phyloP scores from a whole-genome alignment of 768 basidiomycete genomes.

The Xanthoconium purpureum region DNA sequence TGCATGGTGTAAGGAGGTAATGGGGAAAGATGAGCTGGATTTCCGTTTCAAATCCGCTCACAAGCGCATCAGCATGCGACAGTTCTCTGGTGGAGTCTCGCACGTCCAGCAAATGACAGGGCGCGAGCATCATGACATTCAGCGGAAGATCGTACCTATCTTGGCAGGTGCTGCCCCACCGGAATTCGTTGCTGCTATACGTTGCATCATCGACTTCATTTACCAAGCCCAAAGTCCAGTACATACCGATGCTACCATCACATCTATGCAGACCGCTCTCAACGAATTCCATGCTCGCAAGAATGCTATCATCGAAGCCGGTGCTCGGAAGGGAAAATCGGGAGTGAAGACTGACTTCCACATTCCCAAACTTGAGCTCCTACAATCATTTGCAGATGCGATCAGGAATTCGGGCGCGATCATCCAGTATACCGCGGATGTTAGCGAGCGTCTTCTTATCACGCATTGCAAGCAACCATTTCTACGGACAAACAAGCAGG shows the following conservation, averaged over 20 bases:
- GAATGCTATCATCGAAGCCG: background rate
- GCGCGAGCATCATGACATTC: constrained; percentile 36
- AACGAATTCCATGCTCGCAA: background rate
- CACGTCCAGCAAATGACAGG: constrained; percentile 43
- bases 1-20: too few relatives aligned
- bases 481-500: background rate
- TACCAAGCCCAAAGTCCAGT: constrained; percentile 21
- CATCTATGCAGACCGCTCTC: background rate
- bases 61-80: too few relatives aligned
- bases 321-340: too few relatives aligned
- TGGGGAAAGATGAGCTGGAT: too few relatives aligned
- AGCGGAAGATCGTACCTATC: constrained; percentile 31
- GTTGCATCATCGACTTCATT: constrained; percentile 24
- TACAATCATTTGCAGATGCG: background rate
- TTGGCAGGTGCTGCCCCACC: background rate
- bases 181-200: constrained; percentile 2
- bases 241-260: constrained; percentile 11
- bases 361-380: background rate
- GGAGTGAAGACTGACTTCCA: background rate
- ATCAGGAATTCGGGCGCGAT: background rate
- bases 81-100: constrained; percentile 39
- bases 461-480: background rate
- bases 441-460: background rate
- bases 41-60: too few relatives aligned
- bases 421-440: background rate